Evolutionary conservation across 768 basidiomycete genomes (phyloP).

Genomic region (Royoungia palumana): DNA sequence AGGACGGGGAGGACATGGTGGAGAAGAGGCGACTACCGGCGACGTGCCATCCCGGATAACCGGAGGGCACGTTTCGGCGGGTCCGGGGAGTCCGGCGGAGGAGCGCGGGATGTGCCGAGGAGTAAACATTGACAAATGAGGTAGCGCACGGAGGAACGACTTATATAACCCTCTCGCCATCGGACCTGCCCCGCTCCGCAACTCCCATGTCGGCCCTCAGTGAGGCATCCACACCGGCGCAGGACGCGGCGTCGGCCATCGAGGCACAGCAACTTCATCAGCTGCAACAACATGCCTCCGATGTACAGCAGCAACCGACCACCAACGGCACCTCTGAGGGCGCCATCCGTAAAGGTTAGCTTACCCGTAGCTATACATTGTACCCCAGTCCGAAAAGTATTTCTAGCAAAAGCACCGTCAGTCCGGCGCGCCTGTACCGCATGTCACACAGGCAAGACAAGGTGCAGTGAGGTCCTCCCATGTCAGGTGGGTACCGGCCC

Average conservation of each 20-base stretch:
- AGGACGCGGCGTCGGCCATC: slow-evolving; percentile 57
- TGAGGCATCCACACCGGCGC: slow-evolving; percentile 66
- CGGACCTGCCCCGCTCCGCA: slow-evolving; percentile 39
- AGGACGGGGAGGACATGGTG: slow-evolving; percentile 28
- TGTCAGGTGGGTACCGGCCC: slow-evolving; percentile 56
- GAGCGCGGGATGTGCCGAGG: slow-evolving; percentile 19
- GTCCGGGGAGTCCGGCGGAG: slow-evolving; percentile 3
- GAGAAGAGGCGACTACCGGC: slow-evolving; percentile 12
- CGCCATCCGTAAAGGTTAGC: slow-evolving; percentile 59
- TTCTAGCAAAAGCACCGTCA: slow-evolving; percentile 72
- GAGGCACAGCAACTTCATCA: slow-evolving; percentile 54
- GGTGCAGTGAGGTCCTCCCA: slow-evolving; percentile 78
- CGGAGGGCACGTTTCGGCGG: slow-evolving; percentile 13
- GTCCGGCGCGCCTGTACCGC: slow-evolving; percentile 78
- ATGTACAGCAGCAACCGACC: slow-evolving; percentile 37
- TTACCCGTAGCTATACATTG: slow-evolving; percentile 9
- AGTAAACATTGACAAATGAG: slow-evolving; percentile 28
- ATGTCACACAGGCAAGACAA: slow-evolving; percentile 80
- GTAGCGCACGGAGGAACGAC: slow-evolving; percentile 29
- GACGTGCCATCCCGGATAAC: slow-evolving; percentile 14
- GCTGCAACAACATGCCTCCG: slow-evolving; percentile 34
- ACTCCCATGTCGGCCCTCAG: slow-evolving; percentile 73
- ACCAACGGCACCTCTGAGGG: slow-evolving; percentile 30
- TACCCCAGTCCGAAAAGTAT: slow-evolving; percentile 12
- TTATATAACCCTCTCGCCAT: slow-evolving; percentile 25